Evolutionary conservation across 352 stramenopile genomes (phyloP).

Genomic region (Phytophthora pisi): DNA sequence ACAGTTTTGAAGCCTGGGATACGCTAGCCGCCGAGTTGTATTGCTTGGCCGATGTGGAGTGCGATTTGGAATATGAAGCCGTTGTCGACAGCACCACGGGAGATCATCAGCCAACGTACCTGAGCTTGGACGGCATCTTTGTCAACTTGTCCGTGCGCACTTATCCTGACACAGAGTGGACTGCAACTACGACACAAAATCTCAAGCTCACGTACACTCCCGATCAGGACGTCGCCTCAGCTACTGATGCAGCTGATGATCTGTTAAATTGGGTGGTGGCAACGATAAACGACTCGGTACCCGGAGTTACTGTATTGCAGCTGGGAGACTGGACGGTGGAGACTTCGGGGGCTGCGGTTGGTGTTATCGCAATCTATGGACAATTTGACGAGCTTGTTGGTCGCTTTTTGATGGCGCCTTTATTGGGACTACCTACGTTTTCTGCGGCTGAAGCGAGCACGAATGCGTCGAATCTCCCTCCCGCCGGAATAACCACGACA

Average conservation of each 20-base stretch:
- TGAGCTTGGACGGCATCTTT: neutral
- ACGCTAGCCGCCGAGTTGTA: neutral
- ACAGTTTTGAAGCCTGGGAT: neutral
- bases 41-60: neutral
- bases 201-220: neutral
- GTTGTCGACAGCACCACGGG: neutral
- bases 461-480: neutral
- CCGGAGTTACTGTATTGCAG: neutral
- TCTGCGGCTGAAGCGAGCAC: neutral
- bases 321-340: neutral
- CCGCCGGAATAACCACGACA: neutral
- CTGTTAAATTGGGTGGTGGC: neutral
- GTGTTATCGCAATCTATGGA: neutral
- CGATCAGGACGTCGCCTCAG: neutral
- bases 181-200: neutral
- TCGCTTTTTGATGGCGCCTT: neutral
- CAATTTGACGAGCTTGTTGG: neutral
- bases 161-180: conserved; percentile 2
- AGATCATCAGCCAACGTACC: neutral
- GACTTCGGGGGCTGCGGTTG: neutral
- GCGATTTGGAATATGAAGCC: neutral
- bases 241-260: neutral
- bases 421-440: neutral
- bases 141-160: neutral
- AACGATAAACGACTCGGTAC: neutral